Percentiles rank a stretch among this genome's conserved stretches.
phyloP scores from a whole-genome alignment of 2,329 filamentous ascomycete genomes.

The Didymosphaeria variabile region DNA sequence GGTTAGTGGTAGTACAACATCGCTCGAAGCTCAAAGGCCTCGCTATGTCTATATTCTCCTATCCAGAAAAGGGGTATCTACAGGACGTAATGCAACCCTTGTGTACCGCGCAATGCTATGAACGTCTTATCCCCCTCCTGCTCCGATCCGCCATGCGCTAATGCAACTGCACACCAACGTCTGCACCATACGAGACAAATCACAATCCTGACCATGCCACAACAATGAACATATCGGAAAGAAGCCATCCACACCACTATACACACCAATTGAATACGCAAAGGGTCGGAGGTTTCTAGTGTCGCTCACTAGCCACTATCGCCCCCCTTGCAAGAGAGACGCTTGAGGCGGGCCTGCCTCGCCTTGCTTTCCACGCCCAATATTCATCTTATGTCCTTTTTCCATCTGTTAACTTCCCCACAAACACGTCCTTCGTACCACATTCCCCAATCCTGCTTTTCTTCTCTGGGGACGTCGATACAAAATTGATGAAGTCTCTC shows the following conservation, averaged over 20 bases:
- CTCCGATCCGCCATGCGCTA: background rate
- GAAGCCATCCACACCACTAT: background rate
- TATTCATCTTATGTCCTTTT: no score
- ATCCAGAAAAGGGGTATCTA: slow-evolving; percentile 5
- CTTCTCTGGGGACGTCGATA: background rate
- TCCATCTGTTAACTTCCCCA: background rate
- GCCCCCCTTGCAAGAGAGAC: no score
- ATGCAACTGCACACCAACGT: background rate
- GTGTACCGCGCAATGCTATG: background rate
- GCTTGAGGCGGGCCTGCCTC: no score
- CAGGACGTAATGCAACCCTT: slow-evolving; percentile 1
- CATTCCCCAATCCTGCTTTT: background rate
- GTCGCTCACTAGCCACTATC: no score
- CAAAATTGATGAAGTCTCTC: background rate
- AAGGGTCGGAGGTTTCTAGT: no score
- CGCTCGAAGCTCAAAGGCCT: background rate
- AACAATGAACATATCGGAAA: background rate
- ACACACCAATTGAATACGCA: background rate
- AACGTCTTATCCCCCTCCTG: background rate
- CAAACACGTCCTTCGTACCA: background rate
- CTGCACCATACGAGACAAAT: background rate
- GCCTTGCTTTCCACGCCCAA: no score
- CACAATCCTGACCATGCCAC: background rate
- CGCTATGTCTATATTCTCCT: background rate
- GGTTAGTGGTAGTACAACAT: background rate